Conservation (phyloP, 176 grass and related monocot genomes). For the Musa beccarii region DNA sequence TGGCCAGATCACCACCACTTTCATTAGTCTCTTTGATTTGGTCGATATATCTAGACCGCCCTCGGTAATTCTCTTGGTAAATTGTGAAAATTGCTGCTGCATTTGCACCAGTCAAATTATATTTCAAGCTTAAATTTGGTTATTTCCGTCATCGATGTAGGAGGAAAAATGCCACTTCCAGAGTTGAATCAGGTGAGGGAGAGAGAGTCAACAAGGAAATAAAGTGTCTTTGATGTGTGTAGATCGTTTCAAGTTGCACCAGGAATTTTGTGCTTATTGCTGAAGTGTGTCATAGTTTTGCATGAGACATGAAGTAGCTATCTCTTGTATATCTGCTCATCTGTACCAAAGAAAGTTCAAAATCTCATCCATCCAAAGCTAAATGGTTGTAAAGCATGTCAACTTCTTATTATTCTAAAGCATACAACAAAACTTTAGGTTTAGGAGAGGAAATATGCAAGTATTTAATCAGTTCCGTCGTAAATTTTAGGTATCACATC, state of each 20-base stretch:
- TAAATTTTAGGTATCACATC: too few species aligned
- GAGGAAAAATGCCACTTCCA: not conserved
- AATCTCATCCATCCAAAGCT: too few species aligned
- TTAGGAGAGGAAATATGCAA: too few species aligned
- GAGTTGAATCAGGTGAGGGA: not conserved
- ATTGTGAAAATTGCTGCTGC: not conserved
- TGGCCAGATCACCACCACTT: constrained; percentile 86
- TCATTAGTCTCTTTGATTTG: constrained; percentile 32
- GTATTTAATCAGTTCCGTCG: too few species aligned
- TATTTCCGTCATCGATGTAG: not conserved
- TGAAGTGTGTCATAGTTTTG: too few species aligned
- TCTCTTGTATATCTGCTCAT: too few species aligned
- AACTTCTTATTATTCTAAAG: too few species aligned
- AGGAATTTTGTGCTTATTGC: too few species aligned
- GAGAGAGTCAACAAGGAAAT: not conserved
- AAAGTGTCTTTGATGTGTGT: constrained; percentile 1
- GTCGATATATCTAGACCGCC: not conserved
- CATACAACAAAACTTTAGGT: too few species aligned
- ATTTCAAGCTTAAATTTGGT: constrained; percentile 3
- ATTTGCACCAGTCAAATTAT: constrained; percentile 14
- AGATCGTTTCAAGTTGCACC: not conserved
- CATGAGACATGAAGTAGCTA: too few species aligned
- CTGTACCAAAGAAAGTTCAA: too few species aligned
- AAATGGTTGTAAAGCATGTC: too few species aligned
- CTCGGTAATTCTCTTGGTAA: not conserved